These are phyloP conservation scores for Alternaria solani DNA, from an alignment of 2,329 filamentous ascomycete genomes.

Conservation along the genomic window DNA sequence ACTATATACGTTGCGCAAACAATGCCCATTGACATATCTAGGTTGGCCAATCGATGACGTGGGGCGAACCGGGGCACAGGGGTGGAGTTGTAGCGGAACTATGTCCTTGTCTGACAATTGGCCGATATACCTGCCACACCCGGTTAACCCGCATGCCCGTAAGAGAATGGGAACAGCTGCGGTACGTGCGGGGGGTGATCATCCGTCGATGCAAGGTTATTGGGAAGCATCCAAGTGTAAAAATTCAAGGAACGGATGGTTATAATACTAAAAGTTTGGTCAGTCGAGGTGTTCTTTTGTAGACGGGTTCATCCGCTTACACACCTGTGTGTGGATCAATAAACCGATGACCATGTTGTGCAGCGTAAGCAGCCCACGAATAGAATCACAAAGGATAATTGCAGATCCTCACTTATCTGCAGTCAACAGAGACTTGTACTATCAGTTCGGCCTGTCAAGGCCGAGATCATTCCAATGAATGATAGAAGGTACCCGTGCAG, in stretches of 20 bases:
- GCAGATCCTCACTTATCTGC: no score
- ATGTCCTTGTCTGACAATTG: constrained; percentile 6
- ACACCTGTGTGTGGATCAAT: no score
- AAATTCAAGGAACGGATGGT: background rate
- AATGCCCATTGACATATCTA: background rate
- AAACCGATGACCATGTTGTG: no score
- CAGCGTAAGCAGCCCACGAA: no score
- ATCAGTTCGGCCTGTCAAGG: no score
- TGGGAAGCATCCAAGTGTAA: background rate
- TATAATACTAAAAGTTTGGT: background rate
- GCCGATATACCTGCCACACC: constrained; percentile 1
- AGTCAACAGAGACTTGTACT: no score
- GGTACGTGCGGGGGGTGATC: background rate
- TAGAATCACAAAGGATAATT: no score
- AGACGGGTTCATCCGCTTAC: background rate
- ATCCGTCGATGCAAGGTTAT: background rate
- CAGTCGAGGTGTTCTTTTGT: background rate
- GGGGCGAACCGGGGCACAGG: background rate
- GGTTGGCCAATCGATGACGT: constrained; percentile 16
- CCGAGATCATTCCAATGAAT: no score
- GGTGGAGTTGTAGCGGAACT: constrained; percentile 1
- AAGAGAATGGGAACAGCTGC: constrained; percentile 1
- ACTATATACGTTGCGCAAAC: constrained; percentile 2
- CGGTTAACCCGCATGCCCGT: background rate
- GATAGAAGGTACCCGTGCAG: no score